phyloP scores from a whole-genome alignment of 176 grass and related monocot genomes.

The Paspalum notatum region DNA sequence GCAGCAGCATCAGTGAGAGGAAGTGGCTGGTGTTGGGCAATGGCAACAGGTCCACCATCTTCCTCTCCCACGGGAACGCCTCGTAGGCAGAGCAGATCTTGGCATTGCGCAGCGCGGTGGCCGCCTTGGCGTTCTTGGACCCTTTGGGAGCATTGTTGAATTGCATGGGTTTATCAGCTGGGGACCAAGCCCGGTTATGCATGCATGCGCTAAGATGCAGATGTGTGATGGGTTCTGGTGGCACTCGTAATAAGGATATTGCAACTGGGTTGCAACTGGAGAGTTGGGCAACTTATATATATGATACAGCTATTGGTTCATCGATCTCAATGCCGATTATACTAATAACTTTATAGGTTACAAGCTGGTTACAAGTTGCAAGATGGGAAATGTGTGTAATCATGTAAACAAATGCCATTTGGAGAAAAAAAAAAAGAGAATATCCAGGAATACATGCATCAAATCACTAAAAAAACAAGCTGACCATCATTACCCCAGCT shows the following conservation, averaged over 20 bases:
- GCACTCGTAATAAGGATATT: neutral
- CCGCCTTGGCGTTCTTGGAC: conserved; percentile 50
- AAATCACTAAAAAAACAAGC: neutral
- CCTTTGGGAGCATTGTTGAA: conserved; percentile 17
- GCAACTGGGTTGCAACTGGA: conserved; percentile 13
- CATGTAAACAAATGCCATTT: conserved; percentile 17
- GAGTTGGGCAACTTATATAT: neutral
- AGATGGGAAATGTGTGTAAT: neutral
- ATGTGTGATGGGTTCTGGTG: neutral
- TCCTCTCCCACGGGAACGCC: conserved; percentile 75
- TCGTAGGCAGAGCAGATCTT: conserved; percentile 57
- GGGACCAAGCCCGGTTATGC: neutral
- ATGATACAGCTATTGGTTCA: conserved; percentile 10
- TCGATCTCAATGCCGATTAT: neutral
- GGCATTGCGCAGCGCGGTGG: conserved; percentile 48
- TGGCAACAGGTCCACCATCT: conserved; percentile 59
- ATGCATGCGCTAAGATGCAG: neutral
- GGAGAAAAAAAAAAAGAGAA: neutral
- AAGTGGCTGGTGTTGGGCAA: conserved; percentile 36
- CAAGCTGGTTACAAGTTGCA: neutral
- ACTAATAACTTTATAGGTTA: neutral
- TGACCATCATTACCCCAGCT: neutral
- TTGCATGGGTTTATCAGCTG: conserved; percentile 19
- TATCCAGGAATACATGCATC: conserved; percentile 19
- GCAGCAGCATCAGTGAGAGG: conserved; percentile 63